phyloP scores from a whole-genome alignment of 1,284 basidiomycete species.

The Spongiforma sp. region DNA sequence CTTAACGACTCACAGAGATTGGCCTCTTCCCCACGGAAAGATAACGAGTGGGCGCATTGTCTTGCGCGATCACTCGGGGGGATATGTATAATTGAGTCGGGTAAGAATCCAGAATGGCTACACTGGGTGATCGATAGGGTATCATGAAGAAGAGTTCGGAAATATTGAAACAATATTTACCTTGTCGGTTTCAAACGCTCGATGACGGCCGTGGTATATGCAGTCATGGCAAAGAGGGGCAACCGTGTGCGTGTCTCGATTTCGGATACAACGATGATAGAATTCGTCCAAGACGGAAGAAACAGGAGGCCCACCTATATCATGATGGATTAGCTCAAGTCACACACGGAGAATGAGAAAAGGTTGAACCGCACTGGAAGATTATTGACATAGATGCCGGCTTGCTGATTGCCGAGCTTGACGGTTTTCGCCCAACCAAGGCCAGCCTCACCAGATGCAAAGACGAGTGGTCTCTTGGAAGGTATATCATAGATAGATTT shows the following conservation, averaged over 20 bases:
- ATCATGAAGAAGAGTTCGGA: slow-evolving; percentile 1
- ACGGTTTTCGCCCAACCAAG: slow-evolving; percentile 56
- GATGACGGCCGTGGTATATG: slow-evolving; percentile 52
- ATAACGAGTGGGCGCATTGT: slow-evolving; percentile 60
- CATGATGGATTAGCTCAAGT: slow-evolving; percentile 14
- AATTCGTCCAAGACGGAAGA: slow-evolving; percentile 51
- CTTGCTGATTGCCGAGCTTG: slow-evolving; percentile 56
- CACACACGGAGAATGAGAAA: background rate
- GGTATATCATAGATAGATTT: slow-evolving; percentile 38
- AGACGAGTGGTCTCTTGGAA: slow-evolving; percentile 41
- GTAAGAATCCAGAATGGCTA: slow-evolving; percentile 61
- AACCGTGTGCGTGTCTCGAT: slow-evolving; percentile 44
- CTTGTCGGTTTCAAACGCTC: slow-evolving; percentile 50
- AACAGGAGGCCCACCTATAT: slow-evolving; percentile 61
- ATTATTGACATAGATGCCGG: slow-evolving; percentile 50
- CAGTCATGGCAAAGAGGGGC: slow-evolving; percentile 56
- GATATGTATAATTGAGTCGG: slow-evolving; percentile 56
- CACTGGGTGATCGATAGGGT: slow-evolving; percentile 40
- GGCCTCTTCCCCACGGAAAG: slow-evolving; percentile 37
- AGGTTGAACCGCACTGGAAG: slow-evolving; percentile 45
- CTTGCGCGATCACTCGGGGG: slow-evolving; percentile 34
- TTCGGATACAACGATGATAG: slow-evolving; percentile 59
- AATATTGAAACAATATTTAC: slow-evolving; percentile 35
- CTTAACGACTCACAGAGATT: slow-evolving; percentile 21
- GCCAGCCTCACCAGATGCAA: slow-evolving; percentile 54